Conservation (phyloP, 1,139 yeast species). For the Saccharomyces hybrid region DNA sequence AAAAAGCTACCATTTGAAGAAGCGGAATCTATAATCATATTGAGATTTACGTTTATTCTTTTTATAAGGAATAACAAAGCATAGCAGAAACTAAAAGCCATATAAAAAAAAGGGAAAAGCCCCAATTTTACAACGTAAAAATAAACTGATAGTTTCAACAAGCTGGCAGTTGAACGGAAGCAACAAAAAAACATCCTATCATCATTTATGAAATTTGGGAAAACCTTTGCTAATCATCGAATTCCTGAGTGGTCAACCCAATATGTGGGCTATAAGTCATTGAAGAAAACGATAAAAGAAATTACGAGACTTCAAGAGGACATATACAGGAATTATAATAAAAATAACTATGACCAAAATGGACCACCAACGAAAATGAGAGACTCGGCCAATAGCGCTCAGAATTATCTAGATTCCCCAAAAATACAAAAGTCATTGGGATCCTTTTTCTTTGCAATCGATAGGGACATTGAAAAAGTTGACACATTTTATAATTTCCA, state of each 20-base stretch:
- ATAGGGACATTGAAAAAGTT: constrained; percentile 74
- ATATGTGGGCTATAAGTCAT: constrained; percentile 78
- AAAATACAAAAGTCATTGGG: constrained; percentile 42
- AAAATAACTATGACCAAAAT: constrained; percentile 8
- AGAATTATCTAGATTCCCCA: constrained; percentile 31
- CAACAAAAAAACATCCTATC: not conserved
- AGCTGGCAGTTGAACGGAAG: not conserved
- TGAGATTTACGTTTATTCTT: too few relatives aligned
- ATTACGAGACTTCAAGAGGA: constrained; percentile 33
- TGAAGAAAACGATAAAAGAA: constrained; percentile 71
- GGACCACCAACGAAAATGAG: constrained; percentile 15
- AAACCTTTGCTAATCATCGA: constrained; percentile 73
- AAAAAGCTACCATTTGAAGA: too few relatives aligned
- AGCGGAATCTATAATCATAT: too few relatives aligned
- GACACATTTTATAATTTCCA: constrained; percentile 71
- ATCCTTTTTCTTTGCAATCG: constrained; percentile 70
- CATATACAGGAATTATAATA: constrained; percentile 19
- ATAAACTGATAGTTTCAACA: too few relatives aligned
- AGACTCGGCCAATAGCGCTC: constrained; percentile 11
- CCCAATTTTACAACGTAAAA: too few relatives aligned
- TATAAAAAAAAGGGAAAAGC: too few relatives aligned
- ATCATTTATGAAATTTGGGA: constrained; percentile 72
- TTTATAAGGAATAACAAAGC: too few relatives aligned
- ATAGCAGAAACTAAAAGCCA: too few relatives aligned
- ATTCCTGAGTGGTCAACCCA: constrained; percentile 84